These are phyloP conservation scores for Mollisiaceae sp. DNA, from an alignment of 2,329 filamentous ascomycete species.

Conservation along the genomic window DNA sequence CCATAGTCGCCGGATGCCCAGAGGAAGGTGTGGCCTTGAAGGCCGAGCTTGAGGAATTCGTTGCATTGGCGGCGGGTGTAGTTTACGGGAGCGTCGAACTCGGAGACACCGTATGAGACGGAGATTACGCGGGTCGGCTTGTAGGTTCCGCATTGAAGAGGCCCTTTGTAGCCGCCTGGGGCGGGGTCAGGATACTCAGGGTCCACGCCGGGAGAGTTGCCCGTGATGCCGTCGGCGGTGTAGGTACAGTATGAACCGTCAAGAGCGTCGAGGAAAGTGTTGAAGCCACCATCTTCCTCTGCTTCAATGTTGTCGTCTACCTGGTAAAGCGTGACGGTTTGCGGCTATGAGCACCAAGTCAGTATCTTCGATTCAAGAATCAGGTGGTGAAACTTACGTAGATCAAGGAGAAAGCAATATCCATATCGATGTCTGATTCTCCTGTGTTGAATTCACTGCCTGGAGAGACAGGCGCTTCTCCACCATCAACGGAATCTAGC, in stretches of 20 bases:
- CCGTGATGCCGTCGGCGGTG: slow-evolving; percentile 46
- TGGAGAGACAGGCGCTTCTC: slow-evolving; percentile 29
- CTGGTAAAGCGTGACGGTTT: slow-evolving; percentile 55
- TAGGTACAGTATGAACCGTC: slow-evolving; percentile 53
- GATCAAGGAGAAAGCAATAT: slow-evolving; percentile 49
- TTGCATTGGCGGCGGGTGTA: slow-evolving; percentile 58
- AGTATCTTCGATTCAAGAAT: slow-evolving; percentile 1
- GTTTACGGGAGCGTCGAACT: slow-evolving; percentile 51
- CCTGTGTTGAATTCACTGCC: slow-evolving; percentile 35
- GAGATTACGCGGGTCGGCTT: slow-evolving; percentile 57
- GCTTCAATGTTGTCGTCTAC: slow-evolving; percentile 43
- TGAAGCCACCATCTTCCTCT: slow-evolving; percentile 29
- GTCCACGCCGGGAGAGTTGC: slow-evolving; percentile 42
- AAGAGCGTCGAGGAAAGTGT: slow-evolving; percentile 45
- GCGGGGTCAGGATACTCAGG: slow-evolving; percentile 42
- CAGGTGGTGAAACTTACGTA: slow-evolving; percentile 43
- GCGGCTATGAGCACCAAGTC: slow-evolving; percentile 45
- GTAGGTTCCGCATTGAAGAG: slow-evolving; percentile 52
- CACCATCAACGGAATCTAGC: slow-evolving; percentile 42
- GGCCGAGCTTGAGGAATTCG: slow-evolving; percentile 60
- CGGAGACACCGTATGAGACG: slow-evolving; percentile 59
- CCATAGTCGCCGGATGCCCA: slow-evolving; percentile 56
- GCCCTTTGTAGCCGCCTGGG: slow-evolving; percentile 45
- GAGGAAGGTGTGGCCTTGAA: slow-evolving; percentile 55
- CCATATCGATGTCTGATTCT: slow-evolving; percentile 47